Evolutionary conservation across 2,329 filamentous ascomycete species (phyloP), one percentile per base, ranked within the genome.

Genomic region (Fusarium pseudoanthophilum): DNA sequence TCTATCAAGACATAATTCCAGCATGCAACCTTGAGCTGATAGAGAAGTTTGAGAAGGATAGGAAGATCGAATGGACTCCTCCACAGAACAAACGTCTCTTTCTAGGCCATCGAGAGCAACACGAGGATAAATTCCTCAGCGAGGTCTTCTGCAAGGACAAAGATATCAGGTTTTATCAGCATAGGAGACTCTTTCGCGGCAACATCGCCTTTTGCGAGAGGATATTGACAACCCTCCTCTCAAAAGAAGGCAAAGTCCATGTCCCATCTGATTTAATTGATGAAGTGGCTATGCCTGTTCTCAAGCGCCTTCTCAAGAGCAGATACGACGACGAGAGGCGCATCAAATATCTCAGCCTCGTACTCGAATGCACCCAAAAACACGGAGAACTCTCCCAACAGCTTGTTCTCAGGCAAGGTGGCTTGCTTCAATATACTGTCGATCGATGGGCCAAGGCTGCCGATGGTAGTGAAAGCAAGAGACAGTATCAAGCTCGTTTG

Each of bases 1-100:
- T 67, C 9, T 79, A 79, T 3, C 77, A 79, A 36, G 51, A 74
- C 32, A 76, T 79, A 6, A 7, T 79, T 7, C 77, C 78, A 11
- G 77, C 72, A 11, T 79, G 78, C 24, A 63, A 49, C 36, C 34
- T 66, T 5, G 68, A 69, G 2, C 43, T 77, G 4, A 52, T 78
- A n/a, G 24, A 71, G 60, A 62, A 64, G 26, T 78, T 72, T 60
- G 75, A 79, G 34, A 43, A 67, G 4, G 24, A 73, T 5, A 49
- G 6, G 5, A 39, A 55, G 1, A 34, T 72, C 8, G 7, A 73
- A 21, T 77, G 75, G 75, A 73, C 72, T 1, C 9, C 21, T 2
- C 21, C 34, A 20, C 72, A 77, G 34, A 42, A 58, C 16, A 77
- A 53, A 24, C 62, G 49, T 9, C 40, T 77, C 6, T 68, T 74